phyloP scores from a whole-genome alignment of 768 basidiomycete genomes.

The Leucosporidium creatinivorum region DNA sequence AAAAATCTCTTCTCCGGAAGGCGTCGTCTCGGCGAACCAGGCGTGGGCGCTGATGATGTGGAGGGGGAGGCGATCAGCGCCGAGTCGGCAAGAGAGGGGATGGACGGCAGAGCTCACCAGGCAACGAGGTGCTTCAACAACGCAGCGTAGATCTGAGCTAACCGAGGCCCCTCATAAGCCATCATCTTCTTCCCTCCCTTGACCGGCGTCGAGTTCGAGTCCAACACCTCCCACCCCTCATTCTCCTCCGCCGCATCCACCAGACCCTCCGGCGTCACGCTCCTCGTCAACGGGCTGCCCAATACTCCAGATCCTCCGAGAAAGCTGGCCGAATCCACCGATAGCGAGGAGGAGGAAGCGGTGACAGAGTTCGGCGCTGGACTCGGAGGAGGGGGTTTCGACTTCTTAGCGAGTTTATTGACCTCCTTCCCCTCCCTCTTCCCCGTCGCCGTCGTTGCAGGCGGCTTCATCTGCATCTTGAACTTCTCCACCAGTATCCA shows the following conservation, averaged over 20 bases:
- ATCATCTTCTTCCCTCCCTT: background rate
- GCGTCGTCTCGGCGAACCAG: constrained; percentile 12
- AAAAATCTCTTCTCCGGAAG: constrained; percentile 10
- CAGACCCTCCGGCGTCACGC: background rate
- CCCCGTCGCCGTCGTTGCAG: background rate
- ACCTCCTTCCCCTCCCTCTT: background rate
- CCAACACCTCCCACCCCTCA: background rate
- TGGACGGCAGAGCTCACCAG: constrained; percentile 1
- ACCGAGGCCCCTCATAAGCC: constrained; percentile 5
- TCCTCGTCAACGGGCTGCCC: background rate
- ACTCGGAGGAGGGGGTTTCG: background rate
- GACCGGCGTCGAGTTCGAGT: background rate
- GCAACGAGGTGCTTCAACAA: constrained; percentile 12
- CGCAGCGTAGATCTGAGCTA: constrained; percentile 14
- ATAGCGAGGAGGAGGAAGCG: background rate
- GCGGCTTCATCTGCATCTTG: constrained; percentile 16
- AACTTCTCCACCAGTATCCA: constrained; percentile 14
- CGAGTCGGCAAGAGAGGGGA: background rate
- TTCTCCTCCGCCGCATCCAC: background rate
- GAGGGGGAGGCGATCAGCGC: no score
- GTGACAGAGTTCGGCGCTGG: background rate
- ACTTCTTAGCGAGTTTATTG: constrained; percentile 3
- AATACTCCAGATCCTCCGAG: background rate
- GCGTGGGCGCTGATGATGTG: constrained; percentile 19
- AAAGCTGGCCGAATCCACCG: background rate